Evolutionary conservation across 2,329 filamentous ascomycete genomes (phyloP), one percentile per base, ranked within the genome.

Genomic region (Mollisiaceae sp.): DNA sequence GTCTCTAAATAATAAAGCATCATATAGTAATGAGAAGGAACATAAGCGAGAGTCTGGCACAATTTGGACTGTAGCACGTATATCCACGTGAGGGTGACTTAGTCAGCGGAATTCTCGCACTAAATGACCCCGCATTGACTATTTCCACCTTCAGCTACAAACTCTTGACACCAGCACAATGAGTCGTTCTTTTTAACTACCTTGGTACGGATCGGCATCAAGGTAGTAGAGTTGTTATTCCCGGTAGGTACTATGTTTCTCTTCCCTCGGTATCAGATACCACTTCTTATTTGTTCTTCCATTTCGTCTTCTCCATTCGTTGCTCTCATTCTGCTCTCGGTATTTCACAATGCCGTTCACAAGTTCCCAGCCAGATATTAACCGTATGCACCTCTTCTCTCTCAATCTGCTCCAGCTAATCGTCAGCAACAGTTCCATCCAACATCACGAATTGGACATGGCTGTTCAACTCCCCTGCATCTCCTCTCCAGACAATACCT

Each of bases 371-470:
- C 71, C 70, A 65, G 70, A 72, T 56, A 72, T 74, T 54, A 62
- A 72, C 38, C 32, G 69, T 71, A 64, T 57, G 68, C 45, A 32
- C 22, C 18, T 6, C 22, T 20, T 12, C 50, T 11, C 15, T 14
- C 32, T 61, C 20, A 45, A 18, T n/a, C 22, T 52, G 14, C 45
- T 43, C 18, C 36, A 27, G 36, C n/a, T 38, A 59, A 62, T 50
- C 59, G n/a, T 2, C 15, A 62, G 22, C 56, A 24, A 6, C 63
- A 86, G 85, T 87, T 4, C 85, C 86, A 12, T 79, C 79, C 43
- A 76, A 85, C 65, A 72, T 86, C 32, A 82, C 85, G 8, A 81
- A 86, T 47, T 89, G 86, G 86, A 81, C 85, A 70, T 89, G 85
- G 83, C 79, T 88, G 14, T 88, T 89, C 74, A 82, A 86, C 69